These are phyloP conservation scores for Saccharomyces hybrid DNA, from an alignment of 1,139 yeast species.

Conservation along the genomic window DNA sequence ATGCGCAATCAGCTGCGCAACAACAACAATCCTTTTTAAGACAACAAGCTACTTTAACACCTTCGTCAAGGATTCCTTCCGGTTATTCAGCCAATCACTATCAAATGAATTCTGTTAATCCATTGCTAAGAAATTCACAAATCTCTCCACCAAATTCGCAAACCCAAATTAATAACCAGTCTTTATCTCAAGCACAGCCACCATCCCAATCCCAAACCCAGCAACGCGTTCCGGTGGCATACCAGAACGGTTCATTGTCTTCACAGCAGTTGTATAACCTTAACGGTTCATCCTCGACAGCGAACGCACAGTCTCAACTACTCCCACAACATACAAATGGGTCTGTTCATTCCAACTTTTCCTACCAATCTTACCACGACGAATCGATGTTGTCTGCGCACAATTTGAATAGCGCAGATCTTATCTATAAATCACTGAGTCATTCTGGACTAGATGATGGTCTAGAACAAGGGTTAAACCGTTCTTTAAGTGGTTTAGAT, in stretches of 20 bases:
- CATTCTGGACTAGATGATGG: slow-evolving; percentile 18
- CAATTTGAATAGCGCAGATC: slow-evolving; percentile 12
- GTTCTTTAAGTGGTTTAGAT: slow-evolving; percentile 31
- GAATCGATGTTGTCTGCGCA: slow-evolving; percentile 10
- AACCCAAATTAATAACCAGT: slow-evolving; percentile 15
- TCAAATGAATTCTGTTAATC: slow-evolving; percentile 24
- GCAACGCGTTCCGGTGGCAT: slow-evolving; percentile 4
- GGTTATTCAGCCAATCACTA: slow-evolving; percentile 28
- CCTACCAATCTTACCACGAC: slow-evolving; percentile 29
- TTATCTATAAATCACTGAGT: slow-evolving; percentile 14
- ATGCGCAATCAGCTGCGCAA: slow-evolving; percentile 13
- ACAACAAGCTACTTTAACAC: slow-evolving; percentile 26
- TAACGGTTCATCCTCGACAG: slow-evolving; percentile 5
- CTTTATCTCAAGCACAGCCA: slow-evolving; percentile 16
- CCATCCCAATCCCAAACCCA: slow-evolving; percentile 8
- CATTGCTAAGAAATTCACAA: slow-evolving; percentile 28
- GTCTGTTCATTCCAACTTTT: slow-evolving; percentile 30
- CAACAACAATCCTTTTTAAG: slow-evolving; percentile 25
- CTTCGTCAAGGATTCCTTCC: slow-evolving; percentile 31
- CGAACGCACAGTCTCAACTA: slow-evolving; percentile 12
- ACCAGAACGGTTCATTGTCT: neutral
- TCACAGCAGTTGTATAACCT: slow-evolving; percentile 1
- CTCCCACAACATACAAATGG: slow-evolving; percentile 31
- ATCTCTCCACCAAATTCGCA: slow-evolving; percentile 24
- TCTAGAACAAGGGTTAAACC: slow-evolving; percentile 27